Evolutionary conservation across 106 monocot species (phyloP).

Genomic region (Vanilla planifolia): DNA sequence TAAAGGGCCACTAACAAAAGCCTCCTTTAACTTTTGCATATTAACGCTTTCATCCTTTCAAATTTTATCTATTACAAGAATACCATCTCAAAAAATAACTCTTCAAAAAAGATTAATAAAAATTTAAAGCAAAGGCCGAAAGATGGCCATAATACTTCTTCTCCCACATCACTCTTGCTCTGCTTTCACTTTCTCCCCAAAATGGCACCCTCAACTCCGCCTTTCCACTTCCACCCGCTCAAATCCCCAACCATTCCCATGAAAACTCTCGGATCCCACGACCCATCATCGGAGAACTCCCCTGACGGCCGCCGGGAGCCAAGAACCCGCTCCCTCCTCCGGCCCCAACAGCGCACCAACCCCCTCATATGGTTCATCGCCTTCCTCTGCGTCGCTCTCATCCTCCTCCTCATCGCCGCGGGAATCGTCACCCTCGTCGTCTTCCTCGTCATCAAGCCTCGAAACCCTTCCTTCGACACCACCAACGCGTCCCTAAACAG

Average conservation of each 20-base stretch:
- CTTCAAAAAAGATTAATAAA: no score
- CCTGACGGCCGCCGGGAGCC: neutral
- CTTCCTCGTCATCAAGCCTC: constrained; percentile 76
- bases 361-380: constrained; percentile 62
- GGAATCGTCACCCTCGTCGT: constrained; percentile 62
- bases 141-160: neutral
- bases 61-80: no score
- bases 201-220: neutral
- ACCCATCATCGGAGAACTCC: neutral
- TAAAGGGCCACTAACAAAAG: no score
- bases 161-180: neutral
- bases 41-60: no score
- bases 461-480: constrained; percentile 51
- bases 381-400: constrained; percentile 62
- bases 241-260: neutral
- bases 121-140: neutral
- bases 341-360: constrained; percentile 41
- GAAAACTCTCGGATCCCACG: constrained; percentile 3
- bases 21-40: no score
- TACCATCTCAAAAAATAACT: no score
- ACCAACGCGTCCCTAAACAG: constrained; percentile 58
- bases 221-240: constrained; percentile 12
- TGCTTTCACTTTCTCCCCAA: neutral
- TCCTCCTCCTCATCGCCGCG: constrained; percentile 62
- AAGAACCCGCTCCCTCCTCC: constrained; percentile 41